phyloP scores from a whole-genome alignment of 495 filamentous ascomycete species.

The Annulohypoxylon maeteangense region DNA sequence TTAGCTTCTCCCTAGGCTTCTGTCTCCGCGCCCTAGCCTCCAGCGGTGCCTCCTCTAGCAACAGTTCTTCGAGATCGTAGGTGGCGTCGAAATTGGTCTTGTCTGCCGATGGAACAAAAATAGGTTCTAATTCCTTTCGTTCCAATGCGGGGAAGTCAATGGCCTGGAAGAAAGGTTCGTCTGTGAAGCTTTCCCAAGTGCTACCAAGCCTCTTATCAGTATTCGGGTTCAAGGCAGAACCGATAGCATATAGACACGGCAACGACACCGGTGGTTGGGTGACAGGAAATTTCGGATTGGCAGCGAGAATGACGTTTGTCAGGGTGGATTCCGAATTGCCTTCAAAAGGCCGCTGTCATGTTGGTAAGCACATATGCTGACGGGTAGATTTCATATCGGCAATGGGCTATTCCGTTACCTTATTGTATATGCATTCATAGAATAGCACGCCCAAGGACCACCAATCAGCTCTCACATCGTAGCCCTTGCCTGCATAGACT shows the following conservation, averaged over 20 bases:
- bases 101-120: constrained; percentile 92
- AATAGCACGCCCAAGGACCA: constrained; percentile 97
- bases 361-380: constrained; percentile 42
- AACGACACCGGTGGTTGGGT: constrained; percentile 89
- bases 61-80: constrained; percentile 93
- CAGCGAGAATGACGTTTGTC: constrained; percentile 82
- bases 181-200: constrained; percentile 80
- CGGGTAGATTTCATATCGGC: not conserved
- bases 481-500: constrained; percentile 89
- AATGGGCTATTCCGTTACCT: constrained; percentile 65
- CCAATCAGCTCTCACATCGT: constrained; percentile 92
- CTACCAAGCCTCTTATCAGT: constrained; percentile 82
- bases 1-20: constrained; percentile 88
- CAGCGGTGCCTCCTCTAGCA: constrained; percentile 93
- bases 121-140: constrained; percentile 87
- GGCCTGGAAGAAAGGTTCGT: constrained; percentile 86
- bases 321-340: constrained; percentile 84
- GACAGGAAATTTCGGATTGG: constrained; percentile 84
- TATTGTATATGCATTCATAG: constrained; percentile 99
- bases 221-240: constrained; percentile 82
- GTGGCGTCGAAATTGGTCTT: constrained; percentile 99
- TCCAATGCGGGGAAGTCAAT: constrained; percentile 90
- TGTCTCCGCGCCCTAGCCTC: constrained; percentile 93
- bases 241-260: constrained; percentile 85
- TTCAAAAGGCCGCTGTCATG: constrained; percentile 81